These are phyloP conservation scores for Cercospora sp. DNA, from an alignment of 2,329 filamentous ascomycete species.

Conservation along the genomic window DNA sequence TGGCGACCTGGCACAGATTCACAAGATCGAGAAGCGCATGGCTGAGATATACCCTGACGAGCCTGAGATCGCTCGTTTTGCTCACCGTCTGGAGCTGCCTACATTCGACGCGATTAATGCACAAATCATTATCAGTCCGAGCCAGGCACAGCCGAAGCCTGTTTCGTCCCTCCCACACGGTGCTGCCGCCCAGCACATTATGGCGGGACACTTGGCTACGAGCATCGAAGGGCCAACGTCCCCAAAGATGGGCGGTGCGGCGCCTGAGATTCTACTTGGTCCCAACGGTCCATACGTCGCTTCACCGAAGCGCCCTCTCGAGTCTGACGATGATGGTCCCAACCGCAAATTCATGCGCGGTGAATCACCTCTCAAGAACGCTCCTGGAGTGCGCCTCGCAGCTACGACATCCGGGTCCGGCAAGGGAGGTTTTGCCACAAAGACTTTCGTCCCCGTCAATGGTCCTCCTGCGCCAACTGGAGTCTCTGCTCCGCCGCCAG, in stretches of 20 bases:
- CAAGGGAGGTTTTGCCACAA: slow-evolving; percentile 37
- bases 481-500: slow-evolving; percentile 51
- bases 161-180: slow-evolving; percentile 20
- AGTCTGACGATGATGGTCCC: slow-evolving; percentile 65
- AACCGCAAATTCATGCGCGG: slow-evolving; percentile 84
- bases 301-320: slow-evolving; percentile 51
- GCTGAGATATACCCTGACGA: slow-evolving; percentile 31
- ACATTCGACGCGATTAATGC: slow-evolving; percentile 79
- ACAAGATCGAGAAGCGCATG: slow-evolving; percentile 90
- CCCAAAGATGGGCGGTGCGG: slow-evolving; percentile 16
- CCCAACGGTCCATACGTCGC: slow-evolving; percentile 39
- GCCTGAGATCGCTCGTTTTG: slow-evolving; percentile 57
- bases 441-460: slow-evolving; percentile 35
- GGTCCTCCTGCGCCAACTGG: slow-evolving; percentile 68
- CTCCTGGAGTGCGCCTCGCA: slow-evolving; percentile 72
- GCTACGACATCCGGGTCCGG: slow-evolving; percentile 23
- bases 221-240: slow-evolving; percentile 17
- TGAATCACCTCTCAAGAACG: slow-evolving; percentile 90
- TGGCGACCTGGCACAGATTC: slow-evolving; percentile 86
- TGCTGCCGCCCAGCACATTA: slow-evolving; percentile 11
- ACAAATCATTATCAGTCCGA: slow-evolving; percentile 80
- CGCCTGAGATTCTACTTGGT: slow-evolving; percentile 34
- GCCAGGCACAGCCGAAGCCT: slow-evolving; percentile 64
- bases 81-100: slow-evolving; percentile 66
- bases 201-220: slow-evolving; percentile 10